Conservation (phyloP, 441 rosid genomes). For the Manihot esculenta region DNA sequence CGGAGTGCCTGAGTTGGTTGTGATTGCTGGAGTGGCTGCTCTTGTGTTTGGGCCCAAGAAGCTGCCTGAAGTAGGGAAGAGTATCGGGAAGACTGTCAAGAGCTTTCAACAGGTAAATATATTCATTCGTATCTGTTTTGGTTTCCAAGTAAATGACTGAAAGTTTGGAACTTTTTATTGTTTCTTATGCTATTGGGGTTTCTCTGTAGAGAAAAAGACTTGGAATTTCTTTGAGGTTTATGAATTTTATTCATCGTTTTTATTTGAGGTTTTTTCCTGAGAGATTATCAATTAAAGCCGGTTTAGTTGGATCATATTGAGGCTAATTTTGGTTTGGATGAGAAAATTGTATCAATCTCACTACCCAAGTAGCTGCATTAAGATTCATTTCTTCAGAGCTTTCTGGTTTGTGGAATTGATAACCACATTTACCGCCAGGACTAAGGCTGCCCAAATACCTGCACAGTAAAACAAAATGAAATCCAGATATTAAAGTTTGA, state of each 20-base stretch:
- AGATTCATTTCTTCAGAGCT: neutral
- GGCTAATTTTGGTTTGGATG: no score
- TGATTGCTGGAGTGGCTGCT: conserved; percentile 95
- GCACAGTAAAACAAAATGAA: neutral
- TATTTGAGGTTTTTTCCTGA: neutral
- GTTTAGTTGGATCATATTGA: no score
- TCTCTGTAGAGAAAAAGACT: neutral
- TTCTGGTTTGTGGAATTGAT: neutral
- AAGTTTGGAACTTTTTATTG: conserved; percentile 18
- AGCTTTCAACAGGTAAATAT: conserved; percentile 85
- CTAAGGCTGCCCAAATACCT: neutral
- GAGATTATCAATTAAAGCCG: neutral
- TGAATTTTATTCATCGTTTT: neutral
- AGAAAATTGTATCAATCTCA: neutral
- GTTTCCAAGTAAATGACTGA: conserved; percentile 12
- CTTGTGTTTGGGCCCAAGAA: conserved; percentile 94
- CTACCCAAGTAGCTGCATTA: neutral
- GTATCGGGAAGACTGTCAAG: conserved; percentile 91
- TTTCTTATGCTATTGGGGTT: neutral
- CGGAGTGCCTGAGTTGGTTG: conserved; percentile 95
- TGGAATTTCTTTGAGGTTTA: neutral
- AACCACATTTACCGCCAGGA: neutral
- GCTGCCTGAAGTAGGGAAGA: conserved; percentile 94
- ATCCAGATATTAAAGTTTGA: neutral
- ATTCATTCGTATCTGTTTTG: conserved; percentile 19